phyloP scores from a whole-genome alignment of 257 asterid species.

The Ajuga chamaepitys region DNA sequence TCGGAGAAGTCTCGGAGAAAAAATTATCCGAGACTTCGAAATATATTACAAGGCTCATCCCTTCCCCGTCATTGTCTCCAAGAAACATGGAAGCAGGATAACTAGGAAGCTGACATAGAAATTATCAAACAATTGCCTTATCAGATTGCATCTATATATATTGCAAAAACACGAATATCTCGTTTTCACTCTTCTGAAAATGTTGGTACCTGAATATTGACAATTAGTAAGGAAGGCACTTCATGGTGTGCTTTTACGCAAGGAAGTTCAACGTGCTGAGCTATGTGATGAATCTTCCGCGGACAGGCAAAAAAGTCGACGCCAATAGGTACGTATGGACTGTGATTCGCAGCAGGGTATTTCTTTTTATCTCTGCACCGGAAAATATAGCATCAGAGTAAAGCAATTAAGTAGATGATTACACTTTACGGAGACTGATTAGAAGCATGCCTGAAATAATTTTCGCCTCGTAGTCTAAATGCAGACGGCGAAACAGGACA shows the following conservation, averaged over 20 bases:
- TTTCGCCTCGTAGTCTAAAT: conserved; percentile 71
- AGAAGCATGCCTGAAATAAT: conserved; percentile 58
- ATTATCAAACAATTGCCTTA: too few species aligned
- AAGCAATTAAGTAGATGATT: background rate
- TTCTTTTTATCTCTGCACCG: conserved; percentile 74
- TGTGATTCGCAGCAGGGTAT: conserved; percentile 50
- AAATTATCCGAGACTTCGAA: conserved; percentile 63
- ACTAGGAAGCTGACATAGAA: conserved; percentile 57
- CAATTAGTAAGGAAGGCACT: conserved; percentile 64
- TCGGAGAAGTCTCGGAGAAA: conserved; percentile 36
- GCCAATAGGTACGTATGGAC: conserved; percentile 72
- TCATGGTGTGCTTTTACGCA: conserved; percentile 27
- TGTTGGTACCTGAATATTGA: conserved; percentile 63
- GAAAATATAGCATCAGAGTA: background rate
- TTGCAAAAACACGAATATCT: background rate
- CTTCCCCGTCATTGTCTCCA: conserved; percentile 81
- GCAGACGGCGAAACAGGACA: conserved; percentile 52
- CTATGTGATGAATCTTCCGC: conserved; percentile 67
- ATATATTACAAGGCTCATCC: conserved; percentile 76
- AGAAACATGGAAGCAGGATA: conserved; percentile 77
- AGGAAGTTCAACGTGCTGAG: conserved; percentile 72
- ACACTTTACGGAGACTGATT: background rate
- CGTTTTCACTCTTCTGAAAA: background rate
- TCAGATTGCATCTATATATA: conserved; percentile 1
- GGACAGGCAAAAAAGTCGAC: conserved; percentile 68